These are phyloP conservation scores for Cystobasidiaceae sp. DNA, from an alignment of 1,284 basidiomycete species.

Conservation along the genomic window DNA sequence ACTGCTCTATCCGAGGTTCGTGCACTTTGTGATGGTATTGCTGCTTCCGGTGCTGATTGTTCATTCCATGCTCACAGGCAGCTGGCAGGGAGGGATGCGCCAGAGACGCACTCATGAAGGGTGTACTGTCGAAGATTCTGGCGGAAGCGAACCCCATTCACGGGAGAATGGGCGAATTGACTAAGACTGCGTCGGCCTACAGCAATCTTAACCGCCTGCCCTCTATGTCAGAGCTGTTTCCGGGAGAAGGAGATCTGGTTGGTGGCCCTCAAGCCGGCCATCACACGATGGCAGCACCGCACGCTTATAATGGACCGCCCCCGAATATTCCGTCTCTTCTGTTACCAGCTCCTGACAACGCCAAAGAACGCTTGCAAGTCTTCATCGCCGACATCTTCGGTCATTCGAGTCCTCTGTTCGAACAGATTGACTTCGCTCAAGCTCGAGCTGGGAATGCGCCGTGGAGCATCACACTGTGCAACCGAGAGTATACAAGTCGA, in stretches of 20 bases:
- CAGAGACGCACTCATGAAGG: conserved; percentile 1
- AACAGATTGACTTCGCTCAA: conserved; percentile 11
- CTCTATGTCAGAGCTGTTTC: conserved; percentile 21
- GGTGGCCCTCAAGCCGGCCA: background rate
- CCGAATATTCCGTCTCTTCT: conserved; percentile 3
- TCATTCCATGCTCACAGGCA: background rate
- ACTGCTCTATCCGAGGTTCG: conserved; percentile 6
- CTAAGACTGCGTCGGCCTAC: conserved; percentile 9
- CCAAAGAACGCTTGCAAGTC: conserved; percentile 14
- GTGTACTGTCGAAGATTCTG: conserved; percentile 2
- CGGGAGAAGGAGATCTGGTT: background rate
- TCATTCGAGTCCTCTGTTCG: conserved; percentile 12
- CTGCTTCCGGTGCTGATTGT: background rate
- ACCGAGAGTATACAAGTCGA: conserved; percentile 13
- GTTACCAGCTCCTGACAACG: background rate
- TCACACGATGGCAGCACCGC: background rate
- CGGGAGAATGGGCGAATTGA: background rate
- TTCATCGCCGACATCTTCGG: conserved; percentile 25
- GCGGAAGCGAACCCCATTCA: background rate
- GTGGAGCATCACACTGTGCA: conserved; percentile 4
- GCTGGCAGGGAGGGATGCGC: conserved; percentile 27
- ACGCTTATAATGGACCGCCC: conserved; percentile 14
- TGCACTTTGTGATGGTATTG: background rate
- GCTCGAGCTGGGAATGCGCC: background rate
- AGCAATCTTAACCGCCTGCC: conserved; percentile 7